Percentiles rank a stretch among this genome's conserved stretches.
Evolutionary conservation across 176 grass and related monocot genomes (phyloP).

Genomic region (Aegilops longissima): DNA sequence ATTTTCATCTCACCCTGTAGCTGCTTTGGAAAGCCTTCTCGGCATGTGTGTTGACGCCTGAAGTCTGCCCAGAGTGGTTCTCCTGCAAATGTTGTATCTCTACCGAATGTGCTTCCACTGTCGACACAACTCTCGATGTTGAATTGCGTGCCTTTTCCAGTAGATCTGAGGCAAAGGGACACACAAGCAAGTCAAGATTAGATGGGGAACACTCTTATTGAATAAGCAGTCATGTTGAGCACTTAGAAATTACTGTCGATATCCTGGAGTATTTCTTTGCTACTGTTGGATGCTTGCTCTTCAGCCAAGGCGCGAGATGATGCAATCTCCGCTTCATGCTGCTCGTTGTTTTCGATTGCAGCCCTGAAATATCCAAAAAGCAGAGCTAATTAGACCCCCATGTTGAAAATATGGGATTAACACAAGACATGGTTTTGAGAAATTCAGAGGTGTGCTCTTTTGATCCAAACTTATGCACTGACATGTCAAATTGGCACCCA

Average conservation of each 20-base stretch:
- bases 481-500: not conserved
- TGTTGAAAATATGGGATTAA: not conserved
- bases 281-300: conserved; percentile 40
- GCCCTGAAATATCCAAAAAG: conserved; percentile 47
- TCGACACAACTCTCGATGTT: conserved; percentile 48
- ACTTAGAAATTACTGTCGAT: conserved; percentile 58
- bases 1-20: conserved; percentile 49
- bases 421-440: not conserved
- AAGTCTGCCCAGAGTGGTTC: conserved; percentile 49
- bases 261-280: conserved; percentile 59
- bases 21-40: conserved; percentile 60
- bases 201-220: not conserved
- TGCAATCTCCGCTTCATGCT: conserved; percentile 70
- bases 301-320: conserved; percentile 54
- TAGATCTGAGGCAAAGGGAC: conserved; percentile 39
- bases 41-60: conserved; percentile 59
- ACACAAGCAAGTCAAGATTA: not conserved
- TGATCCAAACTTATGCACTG: not conserved
- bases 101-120: conserved; percentile 44
- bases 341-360: conserved; percentile 58
- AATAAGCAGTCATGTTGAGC: not conserved
- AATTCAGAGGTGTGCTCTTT: not conserved
- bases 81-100: conserved; percentile 54
- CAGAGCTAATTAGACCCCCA: not conserved
- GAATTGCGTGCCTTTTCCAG: conserved; percentile 36